Evolutionary conservation across 202 grass and related monocot species (phyloP), one percentile per base, ranked within the genome.

Genomic region (Sporobolus alterniflorus): DNA sequence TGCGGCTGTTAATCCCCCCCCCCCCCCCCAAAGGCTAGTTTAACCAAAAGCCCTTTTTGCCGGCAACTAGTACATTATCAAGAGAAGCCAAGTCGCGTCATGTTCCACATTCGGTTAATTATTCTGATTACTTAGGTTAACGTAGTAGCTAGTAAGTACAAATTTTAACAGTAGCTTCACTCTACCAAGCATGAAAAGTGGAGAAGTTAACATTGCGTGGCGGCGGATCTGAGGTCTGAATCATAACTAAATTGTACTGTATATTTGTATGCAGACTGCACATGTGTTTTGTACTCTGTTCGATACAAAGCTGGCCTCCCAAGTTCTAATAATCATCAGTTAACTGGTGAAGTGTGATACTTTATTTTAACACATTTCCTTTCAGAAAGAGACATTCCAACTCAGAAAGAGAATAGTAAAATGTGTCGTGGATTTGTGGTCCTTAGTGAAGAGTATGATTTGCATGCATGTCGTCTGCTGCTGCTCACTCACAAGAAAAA

Each of bases 1-100:
- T 89, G 83, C 78, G 83, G 88, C 88, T 49, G 72, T 89, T 89
- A 86, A 86, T 50, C 49, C 56, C 82, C 70, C 71, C 56, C n/a
- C n/a, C n/a, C n/a, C n/a, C n/a, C n/a, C n/a, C n/a, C n/a, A 85
- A 50, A 69, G 21, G 26, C 64, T 87, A 64, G 80, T 82, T 69
- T 81, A 89, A 76, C 71, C 44, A 59, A 84, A 70, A n/a, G n/a
- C 54, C 34, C 80, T 57, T 78, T 85, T 34, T 76, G 70, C 64
- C 64, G 8, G 76, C 34, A 76, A 79, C 24, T 55, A 55, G n/a
- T 22, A 29, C 31, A 17, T 72, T 44, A 85, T n/a, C n/a, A n/a
- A n/a, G n/a, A 51, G 0, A 85, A 63, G 71, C 54, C 52, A 43
- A 2, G 1, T 14, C 18, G 8, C 24, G 31, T 76, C 64, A 75